These are phyloP conservation scores for Takashimella koratensis DNA, from an alignment of 1,284 basidiomycete species.

Conservation along the genomic window DNA sequence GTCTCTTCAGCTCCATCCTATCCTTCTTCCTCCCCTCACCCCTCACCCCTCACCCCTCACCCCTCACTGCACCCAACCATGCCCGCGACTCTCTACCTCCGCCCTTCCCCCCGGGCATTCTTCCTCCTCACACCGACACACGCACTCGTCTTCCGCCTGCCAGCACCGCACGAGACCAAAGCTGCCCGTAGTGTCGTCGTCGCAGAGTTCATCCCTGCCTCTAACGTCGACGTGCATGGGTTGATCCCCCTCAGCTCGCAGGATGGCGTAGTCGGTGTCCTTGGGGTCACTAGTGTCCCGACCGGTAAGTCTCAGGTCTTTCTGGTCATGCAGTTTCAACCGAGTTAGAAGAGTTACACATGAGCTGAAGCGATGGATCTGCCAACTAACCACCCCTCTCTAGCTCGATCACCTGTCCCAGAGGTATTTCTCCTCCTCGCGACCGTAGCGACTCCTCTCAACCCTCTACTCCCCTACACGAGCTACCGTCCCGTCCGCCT, in stretches of 20 bases:
- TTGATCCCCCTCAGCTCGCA: conserved; percentile 60
- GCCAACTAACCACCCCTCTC: background rate
- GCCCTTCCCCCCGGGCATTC: conserved; percentile 43
- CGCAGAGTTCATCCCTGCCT: conserved; percentile 73
- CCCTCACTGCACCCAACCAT: conserved; percentile 19
- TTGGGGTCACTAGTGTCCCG: conserved; percentile 58
- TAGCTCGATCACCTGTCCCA: conserved; percentile 40
- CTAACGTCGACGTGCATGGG: conserved; percentile 64
- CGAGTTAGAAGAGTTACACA: no score
- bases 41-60: background rate
- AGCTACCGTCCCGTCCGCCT: conserved; percentile 47
- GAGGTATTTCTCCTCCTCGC: conserved; percentile 49
- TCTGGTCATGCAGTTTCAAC: no score
- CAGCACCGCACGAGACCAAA: conserved; percentile 33
- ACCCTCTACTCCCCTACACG: conserved; percentile 37
- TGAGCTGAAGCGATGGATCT: no score
- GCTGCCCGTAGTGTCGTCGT: conserved; percentile 51
- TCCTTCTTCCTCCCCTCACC: background rate
- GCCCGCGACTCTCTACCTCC: conserved; percentile 45
- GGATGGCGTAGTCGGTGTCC: conserved; percentile 69
- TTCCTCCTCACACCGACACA: conserved; percentile 43
- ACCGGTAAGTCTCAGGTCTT: conserved; percentile 43
- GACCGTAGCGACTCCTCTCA: conserved; percentile 29
- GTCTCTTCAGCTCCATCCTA: background rate
- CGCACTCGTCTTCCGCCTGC: conserved; percentile 47